Percentiles rank a stretch among this genome's conserved stretches.
phyloP scores from a whole-genome alignment of 306 rosid species.

The Macrotyloma uniflorum region DNA sequence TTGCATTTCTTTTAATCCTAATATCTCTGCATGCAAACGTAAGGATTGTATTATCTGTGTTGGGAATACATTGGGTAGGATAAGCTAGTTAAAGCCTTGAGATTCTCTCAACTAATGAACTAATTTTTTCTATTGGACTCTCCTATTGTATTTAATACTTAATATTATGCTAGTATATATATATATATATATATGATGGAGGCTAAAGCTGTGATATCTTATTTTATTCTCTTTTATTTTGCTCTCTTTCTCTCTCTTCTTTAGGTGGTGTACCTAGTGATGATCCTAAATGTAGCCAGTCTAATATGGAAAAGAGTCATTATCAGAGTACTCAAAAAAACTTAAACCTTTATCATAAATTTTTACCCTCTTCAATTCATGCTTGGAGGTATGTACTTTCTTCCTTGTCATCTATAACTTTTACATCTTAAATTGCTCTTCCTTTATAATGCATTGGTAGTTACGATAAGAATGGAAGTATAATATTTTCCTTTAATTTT shows the following conservation, averaged over 20 bases:
- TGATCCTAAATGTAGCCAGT: slow-evolving; percentile 29
- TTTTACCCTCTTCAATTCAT: slow-evolving; percentile 52
- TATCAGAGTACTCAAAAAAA: slow-evolving; percentile 26
- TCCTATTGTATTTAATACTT: too few relatives aligned
- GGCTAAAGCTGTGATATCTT: slow-evolving; percentile 2
- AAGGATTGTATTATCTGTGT: background rate
- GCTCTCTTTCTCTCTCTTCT: slow-evolving; percentile 23
- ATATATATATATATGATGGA: background rate
- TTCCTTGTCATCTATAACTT: too few relatives aligned
- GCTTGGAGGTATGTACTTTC: slow-evolving; percentile 78
- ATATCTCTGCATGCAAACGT: too few relatives aligned
- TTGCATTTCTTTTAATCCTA: too few relatives aligned
- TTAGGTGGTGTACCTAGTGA: slow-evolving; percentile 41
- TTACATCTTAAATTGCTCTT: too few relatives aligned
- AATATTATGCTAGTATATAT: background rate
- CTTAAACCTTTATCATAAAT: slow-evolving; percentile 15
- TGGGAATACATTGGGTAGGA: too few relatives aligned
- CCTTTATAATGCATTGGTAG: background rate
- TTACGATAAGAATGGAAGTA: background rate
- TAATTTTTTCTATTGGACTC: too few relatives aligned
- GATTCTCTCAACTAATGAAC: too few relatives aligned
- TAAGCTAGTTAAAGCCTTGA: too few relatives aligned
- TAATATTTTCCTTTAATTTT: background rate
- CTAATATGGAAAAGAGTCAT: slow-evolving; percentile 39
- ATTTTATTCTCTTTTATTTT: slow-evolving; percentile 7